Evolutionary conservation across 2,329 filamentous ascomycete genomes (phyloP).

Genomic region (Leptographium lundbergii): DNA sequence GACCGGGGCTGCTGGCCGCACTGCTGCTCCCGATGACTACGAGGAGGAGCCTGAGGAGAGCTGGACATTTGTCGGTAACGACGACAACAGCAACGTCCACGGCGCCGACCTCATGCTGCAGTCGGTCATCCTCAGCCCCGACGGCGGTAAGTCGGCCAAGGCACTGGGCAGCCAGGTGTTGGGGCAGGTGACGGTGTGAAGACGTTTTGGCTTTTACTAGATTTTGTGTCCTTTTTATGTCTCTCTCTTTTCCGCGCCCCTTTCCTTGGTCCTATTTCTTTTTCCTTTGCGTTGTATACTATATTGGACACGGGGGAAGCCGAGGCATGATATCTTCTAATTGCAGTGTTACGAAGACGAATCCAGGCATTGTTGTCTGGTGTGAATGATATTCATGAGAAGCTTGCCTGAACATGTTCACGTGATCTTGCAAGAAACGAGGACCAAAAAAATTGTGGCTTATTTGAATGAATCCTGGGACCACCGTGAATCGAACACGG

Average conservation of each 20-base stretch:
- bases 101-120: conserved; percentile 2
- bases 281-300: too few relatives aligned
- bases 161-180: not conserved
- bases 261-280: too few relatives aligned
- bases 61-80: conserved; percentile 74
- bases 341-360: not conserved
- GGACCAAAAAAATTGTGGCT: too few relatives aligned
- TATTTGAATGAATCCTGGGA: not conserved
- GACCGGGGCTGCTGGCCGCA: conserved; percentile 25
- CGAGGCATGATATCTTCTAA: not conserved
- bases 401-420: too few relatives aligned
- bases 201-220: not conserved
- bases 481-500: conserved; percentile 14
- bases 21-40: conserved; percentile 37
- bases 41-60: conserved; percentile 62
- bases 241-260: not conserved
- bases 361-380: too few relatives aligned
- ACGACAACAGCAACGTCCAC: conserved; percentile 8
- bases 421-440: too few relatives aligned
- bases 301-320: too few relatives aligned
- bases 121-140: not conserved
- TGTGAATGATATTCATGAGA: too few relatives aligned
- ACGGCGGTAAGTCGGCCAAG: not conserved
- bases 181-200: not conserved
- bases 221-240: not conserved